Percentiles rank a stretch among this genome's conserved stretches.
Conservation (phyloP, 257 asterid species). For the Solanum appendiculatum region DNA sequence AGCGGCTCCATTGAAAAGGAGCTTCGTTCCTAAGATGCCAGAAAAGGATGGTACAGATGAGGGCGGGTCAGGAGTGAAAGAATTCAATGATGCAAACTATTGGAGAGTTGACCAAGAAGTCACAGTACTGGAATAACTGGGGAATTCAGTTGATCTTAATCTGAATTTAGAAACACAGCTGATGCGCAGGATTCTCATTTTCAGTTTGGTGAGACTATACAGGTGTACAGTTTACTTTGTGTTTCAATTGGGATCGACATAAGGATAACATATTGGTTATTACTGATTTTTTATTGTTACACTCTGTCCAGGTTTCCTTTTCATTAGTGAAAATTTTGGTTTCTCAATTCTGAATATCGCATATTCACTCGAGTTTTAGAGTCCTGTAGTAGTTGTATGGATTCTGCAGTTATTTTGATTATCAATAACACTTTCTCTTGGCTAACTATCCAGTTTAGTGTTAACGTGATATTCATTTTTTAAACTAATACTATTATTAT, state of each 20-base stretch:
- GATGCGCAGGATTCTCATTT: neutral
- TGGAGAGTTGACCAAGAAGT: constrained; percentile 97
- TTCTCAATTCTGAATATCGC: neutral
- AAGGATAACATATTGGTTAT: constrained; percentile 14
- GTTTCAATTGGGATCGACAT: constrained; percentile 8
- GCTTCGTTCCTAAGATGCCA: constrained; percentile 23
- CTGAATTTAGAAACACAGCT: neutral
- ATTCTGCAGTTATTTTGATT: neutral
- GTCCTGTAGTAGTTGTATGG: neutral
- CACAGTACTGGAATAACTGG: constrained; percentile 42
- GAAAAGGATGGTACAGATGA: constrained; percentile 55
- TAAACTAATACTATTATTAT: too few relatives aligned
- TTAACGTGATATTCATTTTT: too few relatives aligned
- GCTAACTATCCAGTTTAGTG: neutral
- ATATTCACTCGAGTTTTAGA: neutral
- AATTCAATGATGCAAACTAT: constrained; percentile 70
- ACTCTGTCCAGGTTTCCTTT: neutral
- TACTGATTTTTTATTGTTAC: constrained; percentile 17
- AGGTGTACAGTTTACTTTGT: constrained; percentile 28
- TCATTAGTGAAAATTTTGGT: neutral
- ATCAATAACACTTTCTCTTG: neutral
- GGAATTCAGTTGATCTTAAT: neutral
- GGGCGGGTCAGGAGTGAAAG: constrained; percentile 46
- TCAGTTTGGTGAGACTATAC: constrained; percentile 1
- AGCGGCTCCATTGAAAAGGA: constrained; percentile 69